Percentiles rank a stretch among this genome's conserved stretches.
Evolutionary conservation across 2,329 filamentous ascomycete species (phyloP).

Genomic region (Geoglossum cookeanum): DNA sequence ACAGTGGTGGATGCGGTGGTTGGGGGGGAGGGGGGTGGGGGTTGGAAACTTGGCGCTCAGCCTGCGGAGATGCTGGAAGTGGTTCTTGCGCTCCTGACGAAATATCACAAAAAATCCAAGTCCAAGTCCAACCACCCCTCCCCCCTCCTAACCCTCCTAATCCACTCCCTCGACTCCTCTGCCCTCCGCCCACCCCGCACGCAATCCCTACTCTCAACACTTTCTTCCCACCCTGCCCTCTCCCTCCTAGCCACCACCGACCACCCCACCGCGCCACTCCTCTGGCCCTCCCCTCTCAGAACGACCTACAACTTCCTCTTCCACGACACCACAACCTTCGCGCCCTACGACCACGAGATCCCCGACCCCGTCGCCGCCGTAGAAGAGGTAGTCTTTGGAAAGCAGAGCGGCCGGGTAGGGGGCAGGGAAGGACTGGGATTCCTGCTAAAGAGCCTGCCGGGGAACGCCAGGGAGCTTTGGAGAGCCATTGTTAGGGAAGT

Average conservation of each 20-base stretch:
- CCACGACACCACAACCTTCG: slow-evolving; percentile 87
- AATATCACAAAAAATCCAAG: not conserved
- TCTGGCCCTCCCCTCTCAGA: slow-evolving; percentile 79
- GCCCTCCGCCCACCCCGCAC: slow-evolving; percentile 51
- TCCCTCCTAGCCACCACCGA: slow-evolving; percentile 66
- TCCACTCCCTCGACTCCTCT: slow-evolving; percentile 74
- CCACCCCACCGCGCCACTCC: slow-evolving; percentile 65
- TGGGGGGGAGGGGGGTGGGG: slow-evolving; percentile 20
- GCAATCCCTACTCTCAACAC: slow-evolving; percentile 55
- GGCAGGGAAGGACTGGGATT: slow-evolving; percentile 85
- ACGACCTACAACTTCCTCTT: slow-evolving; percentile 73
- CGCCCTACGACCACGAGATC: slow-evolving; percentile 60
- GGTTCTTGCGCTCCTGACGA: slow-evolving; percentile 41
- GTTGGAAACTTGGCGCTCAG: slow-evolving; percentile 37
- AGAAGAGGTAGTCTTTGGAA: slow-evolving; percentile 62
- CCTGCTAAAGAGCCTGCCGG: slow-evolving; percentile 73
- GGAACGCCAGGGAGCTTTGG: slow-evolving; percentile 81
- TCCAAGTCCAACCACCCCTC: slow-evolving; percentile 15
- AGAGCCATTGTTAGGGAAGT: slow-evolving; percentile 70
- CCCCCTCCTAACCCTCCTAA: slow-evolving; percentile 42
- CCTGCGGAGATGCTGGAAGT: slow-evolving; percentile 48
- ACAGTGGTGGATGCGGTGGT: slow-evolving; percentile 47
- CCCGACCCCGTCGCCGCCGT: slow-evolving; percentile 79
- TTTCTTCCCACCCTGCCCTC: slow-evolving; percentile 56
- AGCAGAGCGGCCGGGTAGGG: slow-evolving; percentile 48